Percentiles rank a stretch among this genome's conserved stretches.
phyloP scores from a whole-genome alignment of 2,329 filamentous ascomycete species.

The Domatiomyces globalis region DNA sequence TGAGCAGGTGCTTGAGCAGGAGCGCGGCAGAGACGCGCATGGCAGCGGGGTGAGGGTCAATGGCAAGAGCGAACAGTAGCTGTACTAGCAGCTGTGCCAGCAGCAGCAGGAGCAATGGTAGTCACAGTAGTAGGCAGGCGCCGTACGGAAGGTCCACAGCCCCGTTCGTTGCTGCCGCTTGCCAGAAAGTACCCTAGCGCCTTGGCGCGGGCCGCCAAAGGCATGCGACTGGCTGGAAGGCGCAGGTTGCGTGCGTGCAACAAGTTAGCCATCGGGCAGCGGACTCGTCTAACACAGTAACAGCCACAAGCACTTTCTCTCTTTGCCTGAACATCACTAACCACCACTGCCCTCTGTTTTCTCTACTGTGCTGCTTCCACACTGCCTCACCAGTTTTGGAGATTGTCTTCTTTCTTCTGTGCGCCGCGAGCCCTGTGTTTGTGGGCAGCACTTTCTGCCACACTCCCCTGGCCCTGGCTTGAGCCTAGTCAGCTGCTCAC shows the following conservation, averaged over 20 bases:
- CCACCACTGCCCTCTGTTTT: neutral
- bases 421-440: neutral
- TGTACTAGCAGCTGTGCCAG: too few species aligned
- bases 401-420: neutral
- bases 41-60: conserved; percentile 2
- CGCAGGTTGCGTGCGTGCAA: neutral
- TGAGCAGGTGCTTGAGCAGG: conserved; percentile 35
- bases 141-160: neutral
- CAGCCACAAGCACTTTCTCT: neutral
- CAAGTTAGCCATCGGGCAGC: neutral
- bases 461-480: neutral
- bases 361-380: neutral
- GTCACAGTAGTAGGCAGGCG: neutral
- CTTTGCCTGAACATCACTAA: neutral
- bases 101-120: neutral
- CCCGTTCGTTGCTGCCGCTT: neutral
- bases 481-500: neutral
- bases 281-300: neutral
- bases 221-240: neutral
- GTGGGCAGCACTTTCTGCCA: neutral
- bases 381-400: neutral
- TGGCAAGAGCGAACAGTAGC: neutral
- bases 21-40: conserved; percentile 41
- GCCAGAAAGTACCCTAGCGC: neutral
- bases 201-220: neutral